Percentiles rank a stretch among this genome's conserved stretches.
Conservation (phyloP, 2,329 filamentous ascomycete genomes). For the Pezizomycotina sp. region DNA sequence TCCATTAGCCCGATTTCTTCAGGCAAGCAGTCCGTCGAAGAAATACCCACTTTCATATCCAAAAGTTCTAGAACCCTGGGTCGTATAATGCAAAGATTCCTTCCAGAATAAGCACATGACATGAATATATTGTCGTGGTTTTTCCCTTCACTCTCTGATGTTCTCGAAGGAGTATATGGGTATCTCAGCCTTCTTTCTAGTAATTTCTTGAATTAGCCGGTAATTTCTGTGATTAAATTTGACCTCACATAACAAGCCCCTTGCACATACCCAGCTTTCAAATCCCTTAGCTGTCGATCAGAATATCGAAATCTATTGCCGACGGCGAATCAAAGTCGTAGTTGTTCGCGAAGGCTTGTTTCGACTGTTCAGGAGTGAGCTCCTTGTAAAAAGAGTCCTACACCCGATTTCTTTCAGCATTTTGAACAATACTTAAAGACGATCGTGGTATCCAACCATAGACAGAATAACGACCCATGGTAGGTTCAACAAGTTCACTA, state of each 20-base stretch:
- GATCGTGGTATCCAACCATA: conserved; percentile 47
- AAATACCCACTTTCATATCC: conserved; percentile 60
- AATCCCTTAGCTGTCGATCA: conserved; percentile 65
- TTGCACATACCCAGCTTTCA: conserved; percentile 68
- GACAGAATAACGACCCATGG: conserved; percentile 97
- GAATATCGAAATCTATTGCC: conserved; percentile 82
- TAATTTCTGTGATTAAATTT: background rate
- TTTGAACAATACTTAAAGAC: background rate
- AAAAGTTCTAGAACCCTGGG: conserved; percentile 64
- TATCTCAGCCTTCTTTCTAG: conserved; percentile 74
- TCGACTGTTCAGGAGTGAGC: conserved; percentile 60
- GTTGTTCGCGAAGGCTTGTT: conserved; percentile 69
- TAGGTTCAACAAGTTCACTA: conserved; percentile 74
- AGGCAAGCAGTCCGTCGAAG: background rate
- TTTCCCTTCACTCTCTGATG: conserved; percentile 56
- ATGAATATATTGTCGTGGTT: conserved; percentile 84
- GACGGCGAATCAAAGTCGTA: conserved; percentile 92
- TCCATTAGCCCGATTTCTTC: background rate
- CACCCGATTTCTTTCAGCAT: conserved; percentile 9
- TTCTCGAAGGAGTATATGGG: conserved; percentile 85
- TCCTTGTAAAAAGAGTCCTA: conserved; percentile 97
- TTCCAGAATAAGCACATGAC: conserved; percentile 86
- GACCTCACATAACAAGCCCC: background rate
- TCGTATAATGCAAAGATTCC: conserved; percentile 94
- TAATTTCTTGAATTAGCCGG: conserved; percentile 1